These are phyloP conservation scores for Luvunga scandens DNA, from an alignment of 345 rosid genomes.

Conservation along the genomic window DNA sequence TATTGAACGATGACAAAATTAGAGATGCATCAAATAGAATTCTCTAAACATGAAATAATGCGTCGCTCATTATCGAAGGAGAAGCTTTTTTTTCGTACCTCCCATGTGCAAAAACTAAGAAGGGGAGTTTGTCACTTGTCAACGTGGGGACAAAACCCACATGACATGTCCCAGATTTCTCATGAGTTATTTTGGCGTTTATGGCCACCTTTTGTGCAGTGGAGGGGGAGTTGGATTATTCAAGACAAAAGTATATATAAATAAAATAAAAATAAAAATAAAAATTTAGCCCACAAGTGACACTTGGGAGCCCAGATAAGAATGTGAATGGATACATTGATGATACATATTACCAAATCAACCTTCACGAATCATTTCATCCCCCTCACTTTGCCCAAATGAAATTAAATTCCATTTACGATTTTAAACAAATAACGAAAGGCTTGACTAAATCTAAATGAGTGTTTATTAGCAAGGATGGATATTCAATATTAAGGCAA, in stretches of 20 bases:
- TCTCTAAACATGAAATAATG: too few relatives aligned
- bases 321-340: too few relatives aligned
- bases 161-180: conserved; percentile 18
- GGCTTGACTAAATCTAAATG: not conserved
- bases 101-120: conserved; percentile 1
- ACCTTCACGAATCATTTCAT: not conserved
- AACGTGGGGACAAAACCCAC: conserved; percentile 29
- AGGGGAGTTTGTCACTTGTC: not conserved
- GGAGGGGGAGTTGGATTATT: conserved; percentile 9
- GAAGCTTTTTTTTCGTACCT: too few relatives aligned
- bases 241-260: not conserved
- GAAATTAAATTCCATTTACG: not conserved
- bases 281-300: not conserved
- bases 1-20: too few relatives aligned
- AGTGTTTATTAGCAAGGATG: not conserved
- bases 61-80: too few relatives aligned
- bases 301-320: not conserved
- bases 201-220: conserved; percentile 18
- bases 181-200: not conserved
- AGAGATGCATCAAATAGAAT: too few relatives aligned
- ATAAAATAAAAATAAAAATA: too few relatives aligned
- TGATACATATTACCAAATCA: not conserved
- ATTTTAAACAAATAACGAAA: not conserved
- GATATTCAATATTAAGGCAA: not conserved
- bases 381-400: not conserved